phyloP scores from a whole-genome alignment of 2,329 filamentous ascomycete species.

The Penicillium griseofulvum region DNA sequence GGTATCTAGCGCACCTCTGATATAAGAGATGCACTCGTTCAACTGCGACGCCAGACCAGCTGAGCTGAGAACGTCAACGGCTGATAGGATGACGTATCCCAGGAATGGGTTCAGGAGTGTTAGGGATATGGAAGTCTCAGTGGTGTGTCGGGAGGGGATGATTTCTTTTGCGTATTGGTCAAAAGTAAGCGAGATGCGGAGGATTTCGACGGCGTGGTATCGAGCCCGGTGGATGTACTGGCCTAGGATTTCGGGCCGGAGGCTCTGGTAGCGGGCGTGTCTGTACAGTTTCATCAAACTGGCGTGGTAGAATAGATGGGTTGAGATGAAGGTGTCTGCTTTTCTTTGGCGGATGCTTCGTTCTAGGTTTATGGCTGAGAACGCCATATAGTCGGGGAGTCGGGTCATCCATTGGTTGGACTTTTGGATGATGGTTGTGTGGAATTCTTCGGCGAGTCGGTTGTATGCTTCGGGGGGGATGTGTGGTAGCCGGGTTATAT shows the following conservation, averaged over 20 bases:
- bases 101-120: slow-evolving; percentile 59
- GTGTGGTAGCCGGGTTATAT: slow-evolving; percentile 55
- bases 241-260: slow-evolving; percentile 43
- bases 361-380: slow-evolving; percentile 58
- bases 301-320: slow-evolving; percentile 67
- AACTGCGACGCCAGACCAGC: slow-evolving; percentile 55
- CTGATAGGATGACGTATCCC: slow-evolving; percentile 61
- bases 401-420: slow-evolving; percentile 59
- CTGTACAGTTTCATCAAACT: slow-evolving; percentile 65
- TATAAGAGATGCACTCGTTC: slow-evolving; percentile 52
- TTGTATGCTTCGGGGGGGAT: slow-evolving; percentile 45
- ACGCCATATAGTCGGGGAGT: slow-evolving; percentile 56
- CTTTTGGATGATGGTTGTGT: slow-evolving; percentile 51
- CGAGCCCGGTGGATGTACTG: slow-evolving; percentile 51
- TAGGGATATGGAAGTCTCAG: slow-evolving; percentile 23
- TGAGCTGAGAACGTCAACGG: slow-evolving; percentile 65
- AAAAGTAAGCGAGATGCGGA: slow-evolving; percentile 44
- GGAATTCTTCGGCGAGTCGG: slow-evolving; percentile 51
- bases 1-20: slow-evolving; percentile 53
- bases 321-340: slow-evolving; percentile 59
- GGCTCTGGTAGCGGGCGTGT: slow-evolving; percentile 49
- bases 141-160: slow-evolving; percentile 17
- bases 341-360: slow-evolving; percentile 54
- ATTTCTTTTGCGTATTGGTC: slow-evolving; percentile 25
- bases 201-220: slow-evolving; percentile 53